These are phyloP conservation scores for Vachellia pachyceras DNA, from an alignment of 306 rosid genomes.

Conservation along the genomic window DNA sequence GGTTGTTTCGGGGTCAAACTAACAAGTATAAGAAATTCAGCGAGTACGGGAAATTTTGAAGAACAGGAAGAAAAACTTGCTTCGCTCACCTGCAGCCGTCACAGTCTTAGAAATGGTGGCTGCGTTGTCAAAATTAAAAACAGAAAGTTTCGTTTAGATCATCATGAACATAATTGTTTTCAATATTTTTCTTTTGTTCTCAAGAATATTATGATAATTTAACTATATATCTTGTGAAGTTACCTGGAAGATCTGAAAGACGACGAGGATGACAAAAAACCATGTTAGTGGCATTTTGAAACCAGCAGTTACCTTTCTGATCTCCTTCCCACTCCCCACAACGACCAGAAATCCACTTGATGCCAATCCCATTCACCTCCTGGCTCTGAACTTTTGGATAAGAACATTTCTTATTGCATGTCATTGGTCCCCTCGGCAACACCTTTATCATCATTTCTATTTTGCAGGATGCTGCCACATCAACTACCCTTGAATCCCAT, in stretches of 20 bases:
- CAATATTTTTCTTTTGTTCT: too few species aligned
- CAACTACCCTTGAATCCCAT: rapidly evolving
- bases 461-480: conserved; percentile 1
- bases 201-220: too few species aligned
- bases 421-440: conserved; percentile 4
- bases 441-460: conserved; percentile 11
- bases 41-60: background rate
- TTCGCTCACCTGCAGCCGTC: background rate
- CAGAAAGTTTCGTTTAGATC: background rate
- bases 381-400: background rate
- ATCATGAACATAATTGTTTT: background rate
- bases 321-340: background rate
- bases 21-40: too few species aligned
- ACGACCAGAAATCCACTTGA: background rate
- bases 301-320: background rate
- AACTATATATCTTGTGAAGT: background rate
- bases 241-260: background rate
- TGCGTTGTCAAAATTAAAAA: background rate
- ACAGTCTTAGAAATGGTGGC: rapidly evolving
- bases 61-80: too few species aligned
- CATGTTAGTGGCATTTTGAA: conserved; percentile 3
- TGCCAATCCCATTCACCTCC: conserved; percentile 13
- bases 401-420: background rate
- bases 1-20: too few species aligned
- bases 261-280: background rate